These are phyloP conservation scores for Aureoboletus auriporus DNA, from an alignment of 768 basidiomycete genomes.

Conservation along the genomic window DNA sequence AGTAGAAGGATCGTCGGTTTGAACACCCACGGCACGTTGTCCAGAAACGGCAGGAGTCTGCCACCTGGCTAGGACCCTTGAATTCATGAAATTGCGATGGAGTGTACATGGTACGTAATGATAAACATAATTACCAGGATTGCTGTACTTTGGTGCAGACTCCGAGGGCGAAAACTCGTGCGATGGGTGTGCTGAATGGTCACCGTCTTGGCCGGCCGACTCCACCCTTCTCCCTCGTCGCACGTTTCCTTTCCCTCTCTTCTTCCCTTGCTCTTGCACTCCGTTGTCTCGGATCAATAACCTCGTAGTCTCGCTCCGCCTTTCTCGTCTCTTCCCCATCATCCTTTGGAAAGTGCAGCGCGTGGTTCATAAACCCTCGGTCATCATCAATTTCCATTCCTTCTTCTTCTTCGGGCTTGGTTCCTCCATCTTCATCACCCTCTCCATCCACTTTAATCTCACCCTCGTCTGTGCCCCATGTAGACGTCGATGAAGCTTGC, in stretches of 20 bases:
- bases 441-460: conserved; percentile 13
- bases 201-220: conserved; percentile 21
- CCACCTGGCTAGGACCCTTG: no score
- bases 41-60: not conserved
- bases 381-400: conserved; percentile 80
- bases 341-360: conserved; percentile 74
- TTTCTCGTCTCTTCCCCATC: conserved; percentile 70
- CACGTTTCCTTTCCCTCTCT: conserved; percentile 61
- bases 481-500: conserved; percentile 37
- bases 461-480: conserved; percentile 24
- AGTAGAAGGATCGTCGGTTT: not conserved
- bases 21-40: not conserved
- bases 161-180: not conserved
- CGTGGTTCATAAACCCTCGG: conserved; percentile 67
- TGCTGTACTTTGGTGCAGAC: not conserved
- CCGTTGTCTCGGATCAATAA: conserved; percentile 78
- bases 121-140: not conserved
- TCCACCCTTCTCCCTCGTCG: conserved; percentile 22
- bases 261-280: conserved; percentile 75
- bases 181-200: not conserved
- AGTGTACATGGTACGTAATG: not conserved
- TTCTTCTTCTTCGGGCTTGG: conserved; percentile 33
- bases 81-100: not conserved
- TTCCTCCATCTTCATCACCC: conserved; percentile 15
- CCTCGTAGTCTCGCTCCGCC: conserved; percentile 84